A percentile compares a stretch with the other conserved stretches of the same genome.
phyloP scores from a whole-genome alignment of 2,329 filamentous ascomycete species.

The Botrytis sinoallii region DNA sequence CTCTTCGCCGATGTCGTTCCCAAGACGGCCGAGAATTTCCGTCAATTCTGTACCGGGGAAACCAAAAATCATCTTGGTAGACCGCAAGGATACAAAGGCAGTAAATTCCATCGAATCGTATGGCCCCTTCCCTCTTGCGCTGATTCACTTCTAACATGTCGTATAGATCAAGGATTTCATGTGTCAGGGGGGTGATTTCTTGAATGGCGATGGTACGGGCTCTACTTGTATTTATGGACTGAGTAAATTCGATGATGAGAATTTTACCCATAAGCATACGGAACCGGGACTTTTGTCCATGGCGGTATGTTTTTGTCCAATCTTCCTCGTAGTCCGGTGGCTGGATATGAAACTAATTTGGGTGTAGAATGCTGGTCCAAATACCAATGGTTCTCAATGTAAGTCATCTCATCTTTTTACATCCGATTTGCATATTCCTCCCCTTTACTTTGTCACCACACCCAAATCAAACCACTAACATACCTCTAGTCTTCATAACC shows the following conservation, averaged over 20 bases:
- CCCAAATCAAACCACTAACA: constrained; percentile 59
- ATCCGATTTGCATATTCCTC: background rate
- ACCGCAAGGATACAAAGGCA: constrained; percentile 90
- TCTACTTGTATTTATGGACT: constrained; percentile 84
- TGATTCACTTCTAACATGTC: background rate
- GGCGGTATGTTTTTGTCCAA: constrained; percentile 62
- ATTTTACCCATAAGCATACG: constrained; percentile 78
- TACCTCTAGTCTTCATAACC: constrained; percentile 96
- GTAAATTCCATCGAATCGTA: constrained; percentile 91
- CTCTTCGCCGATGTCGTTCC: constrained; percentile 83
- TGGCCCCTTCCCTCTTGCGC: constrained; percentile 36
- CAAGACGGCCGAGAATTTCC: constrained; percentile 93
- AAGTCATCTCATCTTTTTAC: background rate
- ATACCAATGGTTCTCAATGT: constrained; percentile 89
- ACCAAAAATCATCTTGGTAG: constrained; percentile 72
- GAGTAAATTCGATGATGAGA: constrained; percentile 84
- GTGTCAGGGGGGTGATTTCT: constrained; percentile 95
- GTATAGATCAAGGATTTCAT: constrained; percentile 84
- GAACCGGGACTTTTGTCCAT: constrained; percentile 80
- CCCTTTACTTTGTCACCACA: background rate
- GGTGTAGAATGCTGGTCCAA: constrained; percentile 76
- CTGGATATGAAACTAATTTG: constrained; percentile 8
- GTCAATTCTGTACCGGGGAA: constrained; percentile 95
- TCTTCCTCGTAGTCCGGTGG: background rate
- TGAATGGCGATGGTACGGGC: constrained; percentile 89